Percentiles rank a stretch among this genome's conserved stretches.
Evolutionary conservation across 148 eudicot genomes (phyloP).

Genomic region (Rhododendron griersonianum): DNA sequence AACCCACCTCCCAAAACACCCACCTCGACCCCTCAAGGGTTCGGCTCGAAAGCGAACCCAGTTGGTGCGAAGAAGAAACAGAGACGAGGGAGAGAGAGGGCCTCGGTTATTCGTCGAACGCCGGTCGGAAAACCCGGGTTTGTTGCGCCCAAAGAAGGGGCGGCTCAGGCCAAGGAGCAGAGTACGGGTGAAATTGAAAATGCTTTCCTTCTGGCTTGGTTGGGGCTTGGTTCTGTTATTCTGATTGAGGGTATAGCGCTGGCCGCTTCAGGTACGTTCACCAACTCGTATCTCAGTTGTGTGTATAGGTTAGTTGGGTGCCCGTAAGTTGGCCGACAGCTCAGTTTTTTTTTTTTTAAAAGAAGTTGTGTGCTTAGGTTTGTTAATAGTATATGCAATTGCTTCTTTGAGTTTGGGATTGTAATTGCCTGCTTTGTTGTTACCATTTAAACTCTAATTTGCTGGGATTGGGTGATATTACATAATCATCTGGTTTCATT

Average conservation of each 20-base stretch:
- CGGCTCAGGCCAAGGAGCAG: conserved; percentile 23
- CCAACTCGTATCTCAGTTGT: neutral
- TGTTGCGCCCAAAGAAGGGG: conserved; percentile 10
- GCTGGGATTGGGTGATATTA: neutral
- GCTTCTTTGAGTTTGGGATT: neutral
- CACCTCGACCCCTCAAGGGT: conserved; percentile 38
- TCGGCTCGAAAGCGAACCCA: conserved; percentile 35
- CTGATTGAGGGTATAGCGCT: conserved; percentile 5
- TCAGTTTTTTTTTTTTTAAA: neutral
- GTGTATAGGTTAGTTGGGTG: neutral
- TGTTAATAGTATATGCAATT: neutral
- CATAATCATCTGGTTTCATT: neutral
- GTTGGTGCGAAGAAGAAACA: conserved; percentile 31
- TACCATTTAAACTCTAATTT: neutral
- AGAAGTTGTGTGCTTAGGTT: neutral
- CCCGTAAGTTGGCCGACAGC: neutral
- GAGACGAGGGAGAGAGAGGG: conserved; percentile 44
- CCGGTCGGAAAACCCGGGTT: conserved; percentile 36
- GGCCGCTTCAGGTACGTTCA: conserved; percentile 31
- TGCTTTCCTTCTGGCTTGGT: conserved; percentile 74
- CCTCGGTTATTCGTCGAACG: conserved; percentile 11
- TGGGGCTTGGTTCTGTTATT: conserved; percentile 47
- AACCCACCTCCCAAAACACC: conserved; percentile 17
- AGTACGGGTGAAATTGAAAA: conserved; percentile 49
- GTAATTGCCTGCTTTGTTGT: neutral